Conservation (phyloP, 108 stramenopile species). For the Fragilariopsis cylindrus region DNA sequence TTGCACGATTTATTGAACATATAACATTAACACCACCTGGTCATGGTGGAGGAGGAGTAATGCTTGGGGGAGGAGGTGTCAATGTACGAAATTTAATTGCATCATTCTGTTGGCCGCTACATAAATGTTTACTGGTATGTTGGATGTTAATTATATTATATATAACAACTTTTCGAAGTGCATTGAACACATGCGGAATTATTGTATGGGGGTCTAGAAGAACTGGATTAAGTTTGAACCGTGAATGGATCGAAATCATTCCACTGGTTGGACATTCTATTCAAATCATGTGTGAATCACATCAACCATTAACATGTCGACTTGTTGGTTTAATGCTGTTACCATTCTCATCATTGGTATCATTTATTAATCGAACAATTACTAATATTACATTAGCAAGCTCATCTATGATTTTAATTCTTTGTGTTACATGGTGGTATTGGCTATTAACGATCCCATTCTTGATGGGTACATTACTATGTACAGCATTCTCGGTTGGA, state of each 20-base stretch:
- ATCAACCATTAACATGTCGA: conserved; percentile 69
- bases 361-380: conserved; percentile 16
- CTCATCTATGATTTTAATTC: conserved; percentile 14
- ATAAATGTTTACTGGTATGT: conserved; percentile 65
- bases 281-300: conserved; percentile 57
- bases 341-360: conserved; percentile 43
- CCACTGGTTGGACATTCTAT: conserved; percentile 42
- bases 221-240: conserved; percentile 54
- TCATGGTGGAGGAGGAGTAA: too few relatives aligned
- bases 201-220: conserved; percentile 74
- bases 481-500: conserved; percentile 57
- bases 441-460: conserved; percentile 70
- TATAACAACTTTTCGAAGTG: conserved; percentile 48
- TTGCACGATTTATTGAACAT: conserved; percentile 60
- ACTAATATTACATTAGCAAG: conserved; percentile 42
- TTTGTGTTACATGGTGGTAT: conserved; percentile 58
- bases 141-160: conserved; percentile 79
- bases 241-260: conserved; percentile 61
- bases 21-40: conserved; percentile 41
- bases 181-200: conserved; percentile 47
- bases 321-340: conserved; percentile 70
- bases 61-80: neutral
- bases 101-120: conserved; percentile 82
- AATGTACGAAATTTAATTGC: conserved; percentile 40
- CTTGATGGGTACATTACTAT: conserved; percentile 39